Conservation (phyloP, 345 rosid genomes). For the Barbarea vulgaris region DNA sequence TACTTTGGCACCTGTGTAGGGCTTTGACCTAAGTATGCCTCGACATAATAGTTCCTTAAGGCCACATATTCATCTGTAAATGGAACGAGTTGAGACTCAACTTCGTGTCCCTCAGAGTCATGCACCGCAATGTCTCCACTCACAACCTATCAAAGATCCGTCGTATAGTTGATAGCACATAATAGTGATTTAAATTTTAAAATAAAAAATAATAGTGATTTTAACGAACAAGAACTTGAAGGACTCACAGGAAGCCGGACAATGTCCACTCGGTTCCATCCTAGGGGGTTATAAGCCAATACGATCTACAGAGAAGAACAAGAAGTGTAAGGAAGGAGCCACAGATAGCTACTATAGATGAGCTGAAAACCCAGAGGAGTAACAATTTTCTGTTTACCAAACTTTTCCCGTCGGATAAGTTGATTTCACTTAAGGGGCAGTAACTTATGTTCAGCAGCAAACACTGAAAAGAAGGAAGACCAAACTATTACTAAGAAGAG, state of each 20-base stretch:
- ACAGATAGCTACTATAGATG: slow-evolving; percentile 3
- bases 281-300: slow-evolving; percentile 89
- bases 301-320: slow-evolving; percentile 54
- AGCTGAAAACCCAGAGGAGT: slow-evolving; percentile 15
- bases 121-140: slow-evolving; percentile 61
- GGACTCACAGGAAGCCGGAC: slow-evolving; percentile 84
- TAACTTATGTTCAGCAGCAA: slow-evolving; percentile 92
- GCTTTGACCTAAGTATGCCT: slow-evolving; percentile 69
- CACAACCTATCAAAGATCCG: slow-evolving; percentile 53
- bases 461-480: slow-evolving; percentile 57
- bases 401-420: slow-evolving; percentile 58
- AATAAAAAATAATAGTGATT: not conserved
- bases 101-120: slow-evolving; percentile 80
- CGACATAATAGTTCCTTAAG: slow-evolving; percentile 69
- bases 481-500: slow-evolving; percentile 13
- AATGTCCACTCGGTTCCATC: slow-evolving; percentile 90
- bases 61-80: slow-evolving; percentile 53
- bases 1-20: slow-evolving; percentile 65
- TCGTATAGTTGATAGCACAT: slow-evolving; percentile 17
- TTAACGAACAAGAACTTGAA: slow-evolving; percentile 17
- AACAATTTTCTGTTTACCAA: slow-evolving; percentile 56
- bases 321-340: slow-evolving; percentile 18
- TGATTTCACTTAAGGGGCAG: slow-evolving; percentile 82
- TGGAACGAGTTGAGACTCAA: slow-evolving; percentile 86
- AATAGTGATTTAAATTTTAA: not conserved